Base-by-base conservation (phyloP, 108 stramenopile genomes). In the Cyclotella sp. region DNA sequence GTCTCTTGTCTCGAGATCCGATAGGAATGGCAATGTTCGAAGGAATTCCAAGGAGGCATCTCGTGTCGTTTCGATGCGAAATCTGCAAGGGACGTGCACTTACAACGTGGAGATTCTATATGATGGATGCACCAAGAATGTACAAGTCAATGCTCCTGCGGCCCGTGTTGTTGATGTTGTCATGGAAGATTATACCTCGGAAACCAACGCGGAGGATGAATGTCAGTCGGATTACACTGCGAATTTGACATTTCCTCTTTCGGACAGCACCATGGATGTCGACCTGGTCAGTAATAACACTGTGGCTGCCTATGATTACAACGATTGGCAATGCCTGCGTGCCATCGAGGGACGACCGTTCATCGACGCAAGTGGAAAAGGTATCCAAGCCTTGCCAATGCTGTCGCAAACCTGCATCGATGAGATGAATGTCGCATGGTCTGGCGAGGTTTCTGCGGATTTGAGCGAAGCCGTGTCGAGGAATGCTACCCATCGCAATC, bases 331-430 rank as follows among this genome's bases (percentile, higher is more conserved):
- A 43, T 78, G 77, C 30, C 19, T 42, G 7, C 66, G 75, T 14
- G 27, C 70, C 15, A 34, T 77, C 12, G 76, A 81, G 29, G 86
- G 86, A 10, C 77, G 86, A 40, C 86, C 86, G 5, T 87, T 78
- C 53, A 60, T 82, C 10, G 86, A 87, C 68, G 73, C 24, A 6
- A 72, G 58, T 28, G 86, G 86, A 34, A 49, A 52, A 10, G 54
- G 45, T 19, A 55, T 85, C 24, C 71, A 70, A 40, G 81, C 86
- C 18, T 21, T 29, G 44, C 71, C 85, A 19, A 34, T 73, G 24
- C 26, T 77, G 27, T 11, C 22, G 24, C 45, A 46, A 13, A 29
- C 26, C 24, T 46, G 42, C 26, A 9, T 9, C 9, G 47, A 9
- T n/a, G 47, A 49, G 9, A 49, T 49, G n/a, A 49, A 49, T 49